Base-by-base conservation (phyloP, 106 monocot genomes). In the Dioscorea alata region DNA sequence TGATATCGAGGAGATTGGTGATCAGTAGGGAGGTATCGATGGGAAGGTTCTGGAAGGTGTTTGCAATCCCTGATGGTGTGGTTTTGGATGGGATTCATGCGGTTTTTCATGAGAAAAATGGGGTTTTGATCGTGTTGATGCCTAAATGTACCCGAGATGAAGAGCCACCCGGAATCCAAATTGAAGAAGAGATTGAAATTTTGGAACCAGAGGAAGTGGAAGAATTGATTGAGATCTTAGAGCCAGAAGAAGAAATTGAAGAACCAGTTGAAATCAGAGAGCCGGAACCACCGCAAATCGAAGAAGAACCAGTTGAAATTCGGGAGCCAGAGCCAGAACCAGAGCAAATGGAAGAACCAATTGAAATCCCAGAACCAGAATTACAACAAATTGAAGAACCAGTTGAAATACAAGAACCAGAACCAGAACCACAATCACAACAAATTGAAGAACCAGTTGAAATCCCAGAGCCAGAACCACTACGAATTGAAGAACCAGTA, bases 81-180 rank as follows among this genome's bases (percentile, higher is more conserved):
- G 28, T 21, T 69, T 68, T 74, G 48, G 75, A 67, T 63, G 42
- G 49, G 34, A 78, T 88, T 6, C 68, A 80, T 23, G 84, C 77
- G 4, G 65, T 58, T 19, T 84, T 80, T 51, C 64, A 84, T 20
- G 87, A 83, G 60, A 84, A 84, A 23, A 57, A 67, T 14, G 66
- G 17, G 19, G 23, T 74, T 53, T 73, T 85, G 12, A 10, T 80
- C 9, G 54, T 80, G 65, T 49, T 69, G 53, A 52, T 84, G 34
- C 84, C 84, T 49, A 84, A 80, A 72, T 33, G 42, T 19, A 54
- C 23, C 4, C 60, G 31, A 72, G 71, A 33, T 4, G 54, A 51
- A 51, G 51, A 54, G 19, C 54, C 54, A 1, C 54, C 54, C 6
- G 54, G 54, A 54, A 42, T 42, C 42, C 42, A 42, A 42, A 42